Conservation (phyloP, 495 filamentous ascomycete species). For the Penicillium malachiteum region DNA sequence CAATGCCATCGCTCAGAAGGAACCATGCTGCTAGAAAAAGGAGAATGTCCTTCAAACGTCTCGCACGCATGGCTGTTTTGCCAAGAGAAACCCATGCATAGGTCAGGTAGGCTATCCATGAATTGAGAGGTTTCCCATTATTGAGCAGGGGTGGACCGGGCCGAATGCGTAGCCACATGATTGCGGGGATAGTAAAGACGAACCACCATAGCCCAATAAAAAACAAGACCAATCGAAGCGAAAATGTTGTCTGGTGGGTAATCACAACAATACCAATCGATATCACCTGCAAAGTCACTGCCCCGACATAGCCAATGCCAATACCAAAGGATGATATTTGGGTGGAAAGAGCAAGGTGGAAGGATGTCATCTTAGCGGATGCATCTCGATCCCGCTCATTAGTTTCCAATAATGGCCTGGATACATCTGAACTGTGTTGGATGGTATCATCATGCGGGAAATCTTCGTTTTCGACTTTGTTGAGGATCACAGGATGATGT, state of each 20-base stretch:
- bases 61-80: constrained; percentile 73
- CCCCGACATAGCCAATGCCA: constrained; percentile 85
- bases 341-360: constrained; percentile 73
- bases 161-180: constrained; percentile 84
- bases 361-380: constrained; percentile 40
- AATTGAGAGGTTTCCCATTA: constrained; percentile 39
- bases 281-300: constrained; percentile 73
- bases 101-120: constrained; percentile 62
- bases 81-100: constrained; percentile 86
- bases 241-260: constrained; percentile 72
- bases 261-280: constrained; percentile 69
- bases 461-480: background rate
- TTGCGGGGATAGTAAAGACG: constrained; percentile 83
- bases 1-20: constrained; percentile 87
- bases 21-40: constrained; percentile 94
- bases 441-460: constrained; percentile 18
- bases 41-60: constrained; percentile 78
- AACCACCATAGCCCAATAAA: constrained; percentile 95
- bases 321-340: constrained; percentile 87
- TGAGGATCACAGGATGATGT: constrained; percentile 59
- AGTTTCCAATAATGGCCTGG: constrained; percentile 28
- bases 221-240: constrained; percentile 79
- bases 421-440: constrained; percentile 27
- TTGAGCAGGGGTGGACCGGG: constrained; percentile 75
- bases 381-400: constrained; percentile 6